Evolutionary conservation across 2,329 filamentous ascomycete species (phyloP).

Genomic region (Cadophora sp.): DNA sequence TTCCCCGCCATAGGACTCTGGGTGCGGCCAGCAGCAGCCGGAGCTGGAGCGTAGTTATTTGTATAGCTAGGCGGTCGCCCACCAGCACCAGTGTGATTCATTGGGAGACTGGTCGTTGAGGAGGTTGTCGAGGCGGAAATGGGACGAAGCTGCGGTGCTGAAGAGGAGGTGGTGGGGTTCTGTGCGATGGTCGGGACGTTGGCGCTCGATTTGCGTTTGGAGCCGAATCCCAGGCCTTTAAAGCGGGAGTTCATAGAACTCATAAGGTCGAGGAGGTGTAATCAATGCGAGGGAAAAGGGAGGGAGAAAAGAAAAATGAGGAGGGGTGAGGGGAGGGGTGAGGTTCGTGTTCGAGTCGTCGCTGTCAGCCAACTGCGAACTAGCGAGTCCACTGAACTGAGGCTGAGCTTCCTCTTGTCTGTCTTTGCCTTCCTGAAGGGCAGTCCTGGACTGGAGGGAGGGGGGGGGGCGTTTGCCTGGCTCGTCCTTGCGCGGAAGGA

Average conservation of each 20-base stretch:
- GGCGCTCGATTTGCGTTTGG: slow-evolving; percentile 75
- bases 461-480: neutral
- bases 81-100: slow-evolving; percentile 67
- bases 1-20: slow-evolving; percentile 47
- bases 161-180: slow-evolving; percentile 39
- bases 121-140: slow-evolving; percentile 51
- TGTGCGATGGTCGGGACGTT: slow-evolving; percentile 55
- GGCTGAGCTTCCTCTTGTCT: slow-evolving; percentile 15
- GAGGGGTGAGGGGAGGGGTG: slow-evolving; percentile 24
- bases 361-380: slow-evolving; percentile 27
- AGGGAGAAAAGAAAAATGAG: slow-evolving; percentile 38
- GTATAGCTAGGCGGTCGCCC: slow-evolving; percentile 70
- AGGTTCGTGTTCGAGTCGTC: slow-evolving; percentile 17
- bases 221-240: slow-evolving; percentile 79
- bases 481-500: slow-evolving; percentile 11
- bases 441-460: neutral
- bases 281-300: slow-evolving; percentile 47
- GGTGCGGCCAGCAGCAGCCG: slow-evolving; percentile 57
- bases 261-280: slow-evolving; percentile 57
- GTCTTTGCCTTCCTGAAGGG: slow-evolving; percentile 1
- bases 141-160: slow-evolving; percentile 41
- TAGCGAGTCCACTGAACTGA: slow-evolving; percentile 22
- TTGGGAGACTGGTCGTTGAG: slow-evolving; percentile 60
- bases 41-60: slow-evolving; percentile 59
- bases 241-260: slow-evolving; percentile 82